Conservation (phyloP, 495 filamentous ascomycete species). For the Talaromyces adpressus region DNA sequence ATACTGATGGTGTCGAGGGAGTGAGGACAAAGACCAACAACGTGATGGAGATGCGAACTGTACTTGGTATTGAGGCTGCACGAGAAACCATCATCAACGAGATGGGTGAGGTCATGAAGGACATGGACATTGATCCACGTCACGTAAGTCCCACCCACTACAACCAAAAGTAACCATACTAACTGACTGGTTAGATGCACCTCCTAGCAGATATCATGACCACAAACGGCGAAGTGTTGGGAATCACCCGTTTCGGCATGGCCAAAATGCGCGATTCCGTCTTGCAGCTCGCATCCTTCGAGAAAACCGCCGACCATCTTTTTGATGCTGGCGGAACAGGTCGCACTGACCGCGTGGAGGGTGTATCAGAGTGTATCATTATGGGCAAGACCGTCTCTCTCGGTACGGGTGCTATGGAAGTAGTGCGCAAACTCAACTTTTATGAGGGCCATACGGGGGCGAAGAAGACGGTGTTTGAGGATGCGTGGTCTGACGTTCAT, state of each 20-base stretch:
- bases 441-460: conserved; percentile 52
- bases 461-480: conserved; percentile 71
- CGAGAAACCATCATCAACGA: conserved; percentile 75
- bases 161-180: neutral
- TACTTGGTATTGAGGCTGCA: conserved; percentile 96
- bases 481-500: conserved; percentile 43
- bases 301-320: conserved; percentile 96
- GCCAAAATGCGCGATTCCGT: conserved; percentile 96
- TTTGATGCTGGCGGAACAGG: conserved; percentile 90
- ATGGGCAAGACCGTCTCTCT: conserved; percentile 90
- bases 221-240: conserved; percentile 95
- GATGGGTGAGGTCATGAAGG: conserved; percentile 74
- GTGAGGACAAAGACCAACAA: conserved; percentile 69
- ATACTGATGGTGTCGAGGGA: conserved; percentile 78
- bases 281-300: conserved; percentile 90
- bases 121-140: conserved; percentile 94
- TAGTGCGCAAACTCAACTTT: conserved; percentile 69
- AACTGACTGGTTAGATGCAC: conserved; percentile 55
- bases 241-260: conserved; percentile 93
- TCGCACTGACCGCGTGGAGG: conserved; percentile 83
- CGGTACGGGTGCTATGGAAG: conserved; percentile 87
- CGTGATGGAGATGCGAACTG: conserved; percentile 82
- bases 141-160: conserved; percentile 36
- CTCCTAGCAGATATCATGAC: conserved; percentile 99
- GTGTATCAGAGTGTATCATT: conserved; percentile 95